Base-by-base conservation (phyloP, 2,329 filamentous ascomycete species). In the Trichoderma gracile region DNA sequence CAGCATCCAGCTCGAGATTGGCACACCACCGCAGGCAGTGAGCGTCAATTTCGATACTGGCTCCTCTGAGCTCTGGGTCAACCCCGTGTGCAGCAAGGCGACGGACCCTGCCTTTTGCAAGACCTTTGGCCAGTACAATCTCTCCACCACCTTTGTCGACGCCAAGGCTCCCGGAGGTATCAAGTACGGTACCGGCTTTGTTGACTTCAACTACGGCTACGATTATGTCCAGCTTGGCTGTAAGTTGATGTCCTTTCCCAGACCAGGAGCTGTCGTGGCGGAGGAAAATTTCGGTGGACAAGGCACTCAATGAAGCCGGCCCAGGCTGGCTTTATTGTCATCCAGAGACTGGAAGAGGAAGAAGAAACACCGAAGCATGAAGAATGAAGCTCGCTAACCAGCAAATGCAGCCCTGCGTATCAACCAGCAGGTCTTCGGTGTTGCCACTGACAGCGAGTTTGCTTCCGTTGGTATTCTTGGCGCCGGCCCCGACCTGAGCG, bases 51-150 rank as follows among this genome's bases (percentile, higher is more conserved):
- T 80, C 55, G 78, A 80, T 65, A 80, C 78, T 0, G 77, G 77
- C 17, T 79, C 78, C 4, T 71, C 73, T 9, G 78, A 80, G 67
- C 72, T 79, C 5, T 80, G 78, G 78, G 76, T 80, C 43, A 78
- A 80, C 63, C 78, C 78, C 7, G 70, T 74, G 8, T 80, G 78
- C 68, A 68, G 68, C 58, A 74, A 74, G 47, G 69, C 76, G 1
- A 57, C 65, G 6, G 69, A 77, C 33, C 67, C 68, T 0, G 46
- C 59, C 0, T 72, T 74, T 33, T 78, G 76, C 67, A 33, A 67
- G 17, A 56, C 53, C 1, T 72, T 74, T 63, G 73, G 74, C 8
- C 71, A 71, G 21, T 77, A 76, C 43, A 72, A 69, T 15, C 67
- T 68, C 45, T 75, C 72, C 50, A 69, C 71, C 53, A 74, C 76